phyloP scores from a whole-genome alignment of 2,329 filamentous ascomycete genomes.

The Xylaria sp. region DNA sequence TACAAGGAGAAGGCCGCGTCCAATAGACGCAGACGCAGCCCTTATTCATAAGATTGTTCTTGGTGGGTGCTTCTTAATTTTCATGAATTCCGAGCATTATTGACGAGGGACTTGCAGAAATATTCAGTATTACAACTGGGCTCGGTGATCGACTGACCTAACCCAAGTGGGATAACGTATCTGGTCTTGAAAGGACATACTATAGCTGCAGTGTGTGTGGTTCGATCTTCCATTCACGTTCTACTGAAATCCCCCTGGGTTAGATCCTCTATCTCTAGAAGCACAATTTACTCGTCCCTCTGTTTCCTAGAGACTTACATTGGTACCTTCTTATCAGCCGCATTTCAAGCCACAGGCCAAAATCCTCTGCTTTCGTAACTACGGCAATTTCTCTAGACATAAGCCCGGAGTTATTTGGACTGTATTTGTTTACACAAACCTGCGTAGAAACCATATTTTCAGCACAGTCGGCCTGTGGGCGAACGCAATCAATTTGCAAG shows the following conservation, averaged over 20 bases:
- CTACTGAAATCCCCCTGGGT: not conserved
- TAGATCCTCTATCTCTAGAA: not conserved
- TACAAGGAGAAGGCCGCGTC: constrained; percentile 20
- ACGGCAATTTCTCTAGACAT: not conserved
- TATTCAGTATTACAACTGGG: not conserved
- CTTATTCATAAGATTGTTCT: constrained; percentile 15
- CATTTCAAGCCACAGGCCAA: not conserved
- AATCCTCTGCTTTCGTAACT: not conserved
- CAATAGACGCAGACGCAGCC: constrained; percentile 10
- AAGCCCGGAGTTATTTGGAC: not conserved
- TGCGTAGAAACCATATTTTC: not conserved
- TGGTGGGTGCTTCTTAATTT: constrained; percentile 13
- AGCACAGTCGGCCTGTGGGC: not conserved
- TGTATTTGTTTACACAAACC: constrained; percentile 14
- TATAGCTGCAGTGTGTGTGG: not conserved
- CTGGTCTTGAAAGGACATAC: not conserved
- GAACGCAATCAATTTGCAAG: not conserved
- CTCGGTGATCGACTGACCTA: not conserved
- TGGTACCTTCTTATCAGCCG: constrained; percentile 6
- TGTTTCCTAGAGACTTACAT: not conserved
- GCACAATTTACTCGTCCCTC: not conserved
- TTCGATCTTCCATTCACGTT: not conserved
- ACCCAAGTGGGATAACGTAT: not conserved
- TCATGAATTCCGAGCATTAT: not conserved
- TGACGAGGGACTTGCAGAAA: constrained; percentile 7